Base-by-base conservation (phyloP, 2,329 filamentous ascomycete genomes). In the Colletotrichum musae region DNA sequence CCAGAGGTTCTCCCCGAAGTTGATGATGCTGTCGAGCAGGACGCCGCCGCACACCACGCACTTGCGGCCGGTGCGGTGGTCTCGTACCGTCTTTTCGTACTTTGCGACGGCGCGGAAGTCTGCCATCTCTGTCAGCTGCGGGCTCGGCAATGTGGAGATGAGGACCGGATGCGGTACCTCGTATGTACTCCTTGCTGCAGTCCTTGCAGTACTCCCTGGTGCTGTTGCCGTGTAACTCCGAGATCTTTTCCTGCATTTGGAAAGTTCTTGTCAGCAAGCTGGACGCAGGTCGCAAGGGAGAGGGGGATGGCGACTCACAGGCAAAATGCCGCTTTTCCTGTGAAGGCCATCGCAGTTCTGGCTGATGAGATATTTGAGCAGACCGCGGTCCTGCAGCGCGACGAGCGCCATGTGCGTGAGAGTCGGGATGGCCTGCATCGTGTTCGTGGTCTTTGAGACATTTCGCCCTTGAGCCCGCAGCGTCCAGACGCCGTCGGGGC, bases 151-250 rank as follows among this genome's bases (percentile, higher is more conserved):
- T 5, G 6, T n/a, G 6, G 13, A 43, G 41, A 5, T 7, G 13
- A 7, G 41, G 15, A n/a, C 10, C 2, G 41, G 41, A 43, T 15
- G 6, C 15, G 10, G 41, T 72, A 82, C 80, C 82, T 16, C 83
- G 78, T 13, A 86, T 78, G 28, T 84, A 85, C 60, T 86, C 82
- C 36, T 84, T 83, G 0, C 79, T 79, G 43, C 83, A 86, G 10
- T 81, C 78, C 50, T 79, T 78, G 70, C 84, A 86, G 32, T 75
- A 80, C 60, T 85, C 84, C 0, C 79, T 78, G 50, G 85, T 86
- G 43, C 78, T 85, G 53, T 86, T 86, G 0, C 83, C 83, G 36
- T 86, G 84, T 1, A 86, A 77, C 63, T 86, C 83, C 0, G 83
- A 84, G 52, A 85, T 83, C 10, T 59, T 78, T 7, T 81, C 76